phyloP scores from a whole-genome alignment of 2,329 filamentous ascomycete species.

The Cordyceps tenuipes region DNA sequence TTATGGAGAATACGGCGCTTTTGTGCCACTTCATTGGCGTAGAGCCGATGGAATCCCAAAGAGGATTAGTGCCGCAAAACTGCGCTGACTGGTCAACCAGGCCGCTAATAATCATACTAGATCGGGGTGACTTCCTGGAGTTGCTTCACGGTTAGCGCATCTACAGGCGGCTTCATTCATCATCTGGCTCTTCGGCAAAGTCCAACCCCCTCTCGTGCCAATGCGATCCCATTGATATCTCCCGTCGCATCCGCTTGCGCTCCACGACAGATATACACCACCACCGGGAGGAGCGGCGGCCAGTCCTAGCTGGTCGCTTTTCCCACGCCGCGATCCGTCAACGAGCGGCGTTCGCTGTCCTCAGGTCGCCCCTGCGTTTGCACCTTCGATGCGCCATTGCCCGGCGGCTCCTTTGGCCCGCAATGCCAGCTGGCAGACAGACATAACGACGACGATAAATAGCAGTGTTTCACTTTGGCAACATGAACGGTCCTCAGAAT shows the following conservation, averaged over 20 bases:
- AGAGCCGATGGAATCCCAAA: neutral
- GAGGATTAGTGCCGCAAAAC: neutral
- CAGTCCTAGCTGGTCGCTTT: neutral
- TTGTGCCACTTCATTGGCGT: neutral
- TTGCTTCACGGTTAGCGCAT: constrained; percentile 9
- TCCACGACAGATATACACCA: neutral
- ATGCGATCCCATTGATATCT: constrained; percentile 5
- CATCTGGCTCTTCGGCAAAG: neutral
- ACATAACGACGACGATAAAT: constrained; percentile 22
- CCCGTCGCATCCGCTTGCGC: neutral
- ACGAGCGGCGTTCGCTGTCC: neutral
- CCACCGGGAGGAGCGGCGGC: neutral
- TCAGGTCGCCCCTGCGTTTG: constrained; percentile 10
- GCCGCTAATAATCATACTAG: constrained; percentile 8
- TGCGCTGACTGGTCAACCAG: constrained; percentile 10
- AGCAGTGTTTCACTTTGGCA: constrained; percentile 24
- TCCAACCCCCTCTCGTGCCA: neutral
- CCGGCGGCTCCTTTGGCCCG: constrained; percentile 18
- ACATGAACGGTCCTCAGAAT: constrained; percentile 26
- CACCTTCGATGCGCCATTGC: constrained; percentile 10
- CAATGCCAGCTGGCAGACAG: constrained; percentile 24
- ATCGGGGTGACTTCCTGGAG: constrained; percentile 11
- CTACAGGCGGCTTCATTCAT: neutral
- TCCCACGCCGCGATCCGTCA: neutral
- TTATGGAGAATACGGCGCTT: neutral